phyloP scores from a whole-genome alignment of 371 early-diverging fungal genomes.

The Sporodiniella umbellata region DNA sequence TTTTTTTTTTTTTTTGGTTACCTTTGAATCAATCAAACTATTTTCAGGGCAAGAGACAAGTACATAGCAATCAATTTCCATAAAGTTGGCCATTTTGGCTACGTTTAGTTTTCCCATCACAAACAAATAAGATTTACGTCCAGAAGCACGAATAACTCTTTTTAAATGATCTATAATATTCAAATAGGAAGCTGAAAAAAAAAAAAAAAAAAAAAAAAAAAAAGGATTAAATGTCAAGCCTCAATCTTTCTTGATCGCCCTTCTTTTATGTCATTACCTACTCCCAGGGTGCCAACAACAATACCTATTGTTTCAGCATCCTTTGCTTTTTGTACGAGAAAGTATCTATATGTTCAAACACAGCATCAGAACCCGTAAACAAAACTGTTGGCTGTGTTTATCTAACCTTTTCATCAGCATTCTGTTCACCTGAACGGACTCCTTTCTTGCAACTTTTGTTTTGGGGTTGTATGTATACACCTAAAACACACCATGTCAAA shows the following conservation, averaged over 20 bases:
- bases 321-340: conserved; percentile 86
- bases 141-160: conserved; percentile 65
- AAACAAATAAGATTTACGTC: conserved; percentile 87
- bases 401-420: conserved; percentile 70
- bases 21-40: conserved; percentile 85
- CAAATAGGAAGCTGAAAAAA: conserved; percentile 70
- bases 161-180: conserved; percentile 78
- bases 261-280: too few species aligned
- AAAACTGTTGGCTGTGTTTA: neutral
- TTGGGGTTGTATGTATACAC: conserved; percentile 68
- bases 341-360: conserved; percentile 63
- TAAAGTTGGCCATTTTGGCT: conserved; percentile 94
- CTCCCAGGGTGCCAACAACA: conserved; percentile 94
- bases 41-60: conserved; percentile 94
- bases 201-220: too few species aligned
- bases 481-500: conserved; percentile 11
- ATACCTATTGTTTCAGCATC: conserved; percentile 93
- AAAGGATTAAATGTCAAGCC: too few species aligned
- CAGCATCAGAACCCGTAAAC: neutral
- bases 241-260: too few species aligned
- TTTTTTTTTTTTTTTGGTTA: conserved; percentile 11
- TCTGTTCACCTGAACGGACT: conserved; percentile 63
- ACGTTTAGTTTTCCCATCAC: conserved; percentile 94
- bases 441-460: conserved; percentile 50
- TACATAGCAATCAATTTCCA: conserved; percentile 90